Conservation (phyloP, 495 filamentous ascomycete genomes). For the Lophiostoma macrostomum region DNA sequence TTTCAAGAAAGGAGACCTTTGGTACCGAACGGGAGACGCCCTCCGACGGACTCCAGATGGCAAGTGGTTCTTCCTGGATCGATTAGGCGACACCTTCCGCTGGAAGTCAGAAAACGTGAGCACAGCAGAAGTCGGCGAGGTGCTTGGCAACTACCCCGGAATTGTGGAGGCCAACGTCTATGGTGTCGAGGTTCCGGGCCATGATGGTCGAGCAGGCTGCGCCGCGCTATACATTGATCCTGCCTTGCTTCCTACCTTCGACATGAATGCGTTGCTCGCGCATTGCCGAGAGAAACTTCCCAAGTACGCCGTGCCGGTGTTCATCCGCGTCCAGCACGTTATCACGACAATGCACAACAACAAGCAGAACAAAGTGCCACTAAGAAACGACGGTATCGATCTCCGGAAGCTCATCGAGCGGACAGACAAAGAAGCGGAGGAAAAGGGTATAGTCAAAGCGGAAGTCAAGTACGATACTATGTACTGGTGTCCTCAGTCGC, state of each 20-base stretch:
- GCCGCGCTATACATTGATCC: constrained; percentile 42
- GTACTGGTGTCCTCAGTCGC: constrained; percentile 21
- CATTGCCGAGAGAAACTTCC: constrained; percentile 59
- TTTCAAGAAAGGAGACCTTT: constrained; percentile 71
- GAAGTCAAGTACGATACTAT: constrained; percentile 26
- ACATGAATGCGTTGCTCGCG: constrained; percentile 34
- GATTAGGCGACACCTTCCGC: constrained; percentile 74
- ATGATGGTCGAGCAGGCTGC: constrained; percentile 44
- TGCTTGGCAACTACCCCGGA: constrained; percentile 62
- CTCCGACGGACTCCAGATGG: constrained; percentile 63
- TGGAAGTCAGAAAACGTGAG: constrained; percentile 86
- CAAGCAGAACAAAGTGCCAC: constrained; percentile 76
- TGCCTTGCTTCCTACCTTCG: constrained; percentile 26
- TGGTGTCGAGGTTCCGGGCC: constrained; percentile 63
- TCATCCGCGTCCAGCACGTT: constrained; percentile 60
- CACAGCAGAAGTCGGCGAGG: constrained; percentile 71
- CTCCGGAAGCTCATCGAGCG: constrained; percentile 38
- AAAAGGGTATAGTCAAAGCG: constrained; percentile 20
- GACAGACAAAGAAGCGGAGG: constrained; percentile 21
- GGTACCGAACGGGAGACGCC: constrained; percentile 73
- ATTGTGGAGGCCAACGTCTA: constrained; percentile 77
- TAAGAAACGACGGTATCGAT: constrained; percentile 70
- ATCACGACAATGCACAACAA: constrained; percentile 72
- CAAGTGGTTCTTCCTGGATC: constrained; percentile 74
- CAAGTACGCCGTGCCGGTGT: constrained; percentile 73